phyloP scores from a whole-genome alignment of 352 stramenopile species.

The Bremia lactucae region DNA sequence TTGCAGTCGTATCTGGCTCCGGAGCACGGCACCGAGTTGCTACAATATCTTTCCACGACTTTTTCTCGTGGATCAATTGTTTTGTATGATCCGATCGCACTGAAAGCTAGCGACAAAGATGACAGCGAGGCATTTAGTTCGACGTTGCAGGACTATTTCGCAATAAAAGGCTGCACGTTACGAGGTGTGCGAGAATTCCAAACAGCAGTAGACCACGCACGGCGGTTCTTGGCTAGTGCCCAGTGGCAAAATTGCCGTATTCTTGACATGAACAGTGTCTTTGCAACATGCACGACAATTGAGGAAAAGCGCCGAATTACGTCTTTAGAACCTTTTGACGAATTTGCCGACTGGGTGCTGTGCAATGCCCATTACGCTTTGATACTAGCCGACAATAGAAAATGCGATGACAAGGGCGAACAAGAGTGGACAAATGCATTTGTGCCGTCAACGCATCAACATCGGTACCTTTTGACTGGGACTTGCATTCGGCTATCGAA shows the following conservation, averaged over 20 bases:
- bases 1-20: slow-evolving; percentile 56
- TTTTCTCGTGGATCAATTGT: slow-evolving; percentile 37
- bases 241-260: slow-evolving; percentile 36
- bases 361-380: slow-evolving; percentile 64
- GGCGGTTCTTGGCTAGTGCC: slow-evolving; percentile 18
- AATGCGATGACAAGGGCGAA: slow-evolving; percentile 1
- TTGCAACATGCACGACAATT: slow-evolving; percentile 18
- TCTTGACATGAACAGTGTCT: slow-evolving; percentile 59
- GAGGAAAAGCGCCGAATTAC: slow-evolving; percentile 38
- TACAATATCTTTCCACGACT: slow-evolving; percentile 28
- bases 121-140: slow-evolving; percentile 26
- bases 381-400: slow-evolving; percentile 32
- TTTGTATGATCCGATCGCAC: slow-evolving; percentile 51
- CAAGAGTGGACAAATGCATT: slow-evolving; percentile 23
- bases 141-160: slow-evolving; percentile 53
- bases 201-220: slow-evolving; percentile 28
- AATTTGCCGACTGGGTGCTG: slow-evolving; percentile 52
- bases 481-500: neutral
- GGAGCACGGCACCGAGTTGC: slow-evolving; percentile 28
- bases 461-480: slow-evolving; percentile 15
- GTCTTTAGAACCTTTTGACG: slow-evolving; percentile 56
- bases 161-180: slow-evolving; percentile 56
- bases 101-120: slow-evolving; percentile 13
- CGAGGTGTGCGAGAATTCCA: slow-evolving; percentile 29
- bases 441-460: slow-evolving; percentile 8